These are phyloP conservation scores for Colletotrichum spinosum DNA, from an alignment of 2,329 filamentous ascomycete species.

Conservation along the genomic window DNA sequence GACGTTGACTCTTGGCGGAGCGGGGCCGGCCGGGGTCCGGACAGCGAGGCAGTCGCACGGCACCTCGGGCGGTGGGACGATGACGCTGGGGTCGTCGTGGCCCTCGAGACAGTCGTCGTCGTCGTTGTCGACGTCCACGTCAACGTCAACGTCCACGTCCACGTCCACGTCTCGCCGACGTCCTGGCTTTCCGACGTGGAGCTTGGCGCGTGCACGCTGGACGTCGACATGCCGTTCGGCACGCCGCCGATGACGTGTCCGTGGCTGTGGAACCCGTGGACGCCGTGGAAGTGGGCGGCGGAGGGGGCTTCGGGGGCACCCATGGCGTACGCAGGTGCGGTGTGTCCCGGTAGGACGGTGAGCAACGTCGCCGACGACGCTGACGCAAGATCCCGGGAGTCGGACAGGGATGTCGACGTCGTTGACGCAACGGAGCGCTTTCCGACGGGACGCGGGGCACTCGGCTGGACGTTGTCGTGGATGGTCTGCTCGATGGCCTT, in stretches of 20 bases:
- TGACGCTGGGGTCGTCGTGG: constrained; percentile 15
- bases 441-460: constrained; percentile 2
- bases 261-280: not conserved
- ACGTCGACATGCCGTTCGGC: not conserved
- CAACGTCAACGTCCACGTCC: constrained; percentile 2
- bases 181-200: constrained; percentile 29
- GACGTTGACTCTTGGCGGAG: constrained; percentile 33
- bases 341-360: not conserved
- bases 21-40: constrained; percentile 3
- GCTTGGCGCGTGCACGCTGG: constrained; percentile 24
- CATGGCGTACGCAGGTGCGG: constrained; percentile 1
- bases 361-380: not conserved
- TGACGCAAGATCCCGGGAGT: not conserved
- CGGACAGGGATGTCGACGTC: constrained; percentile 11
- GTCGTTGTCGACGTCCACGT: constrained; percentile 1
- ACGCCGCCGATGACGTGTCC: constrained; percentile 4
- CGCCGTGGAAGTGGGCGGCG: not conserved
- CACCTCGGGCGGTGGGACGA: constrained; percentile 13
- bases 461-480: constrained; percentile 29
- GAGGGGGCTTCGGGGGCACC: constrained; percentile 3
- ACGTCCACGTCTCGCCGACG: constrained; percentile 7
- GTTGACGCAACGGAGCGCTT: not conserved
- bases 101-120: constrained; percentile 8
- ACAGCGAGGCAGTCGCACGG: constrained; percentile 24
- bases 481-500: constrained; percentile 38